Conservation (phyloP, 1,284 basidiomycete species). For the Kalmanozyma brasiliensis region DNA sequence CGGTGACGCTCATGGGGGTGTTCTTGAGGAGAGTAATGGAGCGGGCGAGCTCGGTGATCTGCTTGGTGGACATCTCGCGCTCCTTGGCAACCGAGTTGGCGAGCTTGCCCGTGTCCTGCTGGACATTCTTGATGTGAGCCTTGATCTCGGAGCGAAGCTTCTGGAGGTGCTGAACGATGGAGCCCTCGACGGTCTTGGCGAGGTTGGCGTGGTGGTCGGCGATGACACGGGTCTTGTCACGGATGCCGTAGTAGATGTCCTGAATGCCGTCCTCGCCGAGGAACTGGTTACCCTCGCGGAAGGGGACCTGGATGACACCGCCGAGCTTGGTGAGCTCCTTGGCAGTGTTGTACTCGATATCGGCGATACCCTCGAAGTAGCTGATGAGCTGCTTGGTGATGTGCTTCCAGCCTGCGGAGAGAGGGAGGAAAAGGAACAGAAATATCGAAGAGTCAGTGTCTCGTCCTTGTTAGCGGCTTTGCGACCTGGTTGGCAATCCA, state of each 20-base stretch:
- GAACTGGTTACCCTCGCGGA: slow-evolving; percentile 82
- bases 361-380: slow-evolving; percentile 74
- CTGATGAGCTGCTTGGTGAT: slow-evolving; percentile 75
- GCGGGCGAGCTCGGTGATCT: slow-evolving; percentile 87
- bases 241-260: slow-evolving; percentile 91
- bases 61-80: slow-evolving; percentile 86
- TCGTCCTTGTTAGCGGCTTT: too few relatives aligned
- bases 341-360: slow-evolving; percentile 81
- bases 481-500: too few relatives aligned
- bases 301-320: slow-evolving; percentile 98
- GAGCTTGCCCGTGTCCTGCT: slow-evolving; percentile 96
- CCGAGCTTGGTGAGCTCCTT: slow-evolving; percentile 93
- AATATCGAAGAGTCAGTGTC: background rate
- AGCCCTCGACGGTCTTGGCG: slow-evolving; percentile 93
- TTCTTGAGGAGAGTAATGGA: slow-evolving; percentile 92
- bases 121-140: slow-evolving; percentile 95
- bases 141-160: slow-evolving; percentile 95
- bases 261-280: slow-evolving; percentile 70
- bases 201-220: slow-evolving; percentile 97
- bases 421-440: background rate
- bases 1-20: slow-evolving; percentile 86
- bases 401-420: slow-evolving; percentile 79
- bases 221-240: slow-evolving; percentile 89
- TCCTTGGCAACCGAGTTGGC: slow-evolving; percentile 93
- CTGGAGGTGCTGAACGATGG: slow-evolving; percentile 96